Conservation (phyloP, 768 basidiomycete species). For the Lactarius sp. region DNA sequence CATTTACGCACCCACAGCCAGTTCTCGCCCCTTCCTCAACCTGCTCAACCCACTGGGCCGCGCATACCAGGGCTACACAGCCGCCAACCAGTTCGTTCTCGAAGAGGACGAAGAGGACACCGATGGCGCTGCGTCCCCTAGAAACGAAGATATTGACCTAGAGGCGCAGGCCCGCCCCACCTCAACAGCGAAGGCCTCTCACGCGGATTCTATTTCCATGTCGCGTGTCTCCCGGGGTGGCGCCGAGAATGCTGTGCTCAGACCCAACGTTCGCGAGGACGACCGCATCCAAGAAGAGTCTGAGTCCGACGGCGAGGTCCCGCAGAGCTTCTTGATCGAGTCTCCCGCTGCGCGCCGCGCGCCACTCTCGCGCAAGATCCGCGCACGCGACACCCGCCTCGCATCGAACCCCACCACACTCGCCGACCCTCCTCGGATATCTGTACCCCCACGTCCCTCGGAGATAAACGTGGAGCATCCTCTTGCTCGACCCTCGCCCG, state of each 20-base stretch:
- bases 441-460: constrained; percentile 61
- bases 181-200: constrained; percentile 31
- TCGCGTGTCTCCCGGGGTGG: constrained; percentile 57
- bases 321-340: constrained; percentile 83
- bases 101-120: constrained; percentile 68
- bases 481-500: constrained; percentile 24
- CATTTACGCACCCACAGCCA: constrained; percentile 41
- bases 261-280: constrained; percentile 68
- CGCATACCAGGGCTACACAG: constrained; percentile 68
- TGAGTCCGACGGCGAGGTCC: constrained; percentile 77
- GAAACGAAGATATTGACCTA: constrained; percentile 47
- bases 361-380: constrained; percentile 33
- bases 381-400: constrained; percentile 32
- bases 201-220: constrained; percentile 40
- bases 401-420: constrained; percentile 5
- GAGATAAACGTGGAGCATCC: constrained; percentile 46
- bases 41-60: constrained; percentile 79
- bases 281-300: constrained; percentile 57
- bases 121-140: constrained; percentile 34
- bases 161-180: constrained; percentile 48
- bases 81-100: constrained; percentile 62
- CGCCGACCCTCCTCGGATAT: constrained; percentile 41
- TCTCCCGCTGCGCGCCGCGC: constrained; percentile 37
- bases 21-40: constrained; percentile 72
- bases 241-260: constrained; percentile 53